Base-by-base conservation (phyloP, 2,329 filamentous ascomycete genomes). In the Plenodomus lindquistii region DNA sequence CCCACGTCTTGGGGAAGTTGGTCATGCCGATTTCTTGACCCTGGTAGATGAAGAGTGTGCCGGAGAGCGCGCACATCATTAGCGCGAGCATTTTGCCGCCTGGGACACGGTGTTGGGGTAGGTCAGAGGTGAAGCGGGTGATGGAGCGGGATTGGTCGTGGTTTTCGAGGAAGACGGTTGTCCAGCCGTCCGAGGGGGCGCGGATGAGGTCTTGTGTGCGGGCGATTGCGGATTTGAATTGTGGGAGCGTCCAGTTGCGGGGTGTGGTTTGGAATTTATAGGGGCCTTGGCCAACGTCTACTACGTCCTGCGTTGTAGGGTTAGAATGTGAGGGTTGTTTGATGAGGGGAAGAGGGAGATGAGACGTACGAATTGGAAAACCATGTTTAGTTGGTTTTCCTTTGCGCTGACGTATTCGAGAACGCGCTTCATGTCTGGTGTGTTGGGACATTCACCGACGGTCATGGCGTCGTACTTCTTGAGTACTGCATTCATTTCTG, bases 401-500 rank as follows among this genome's bases (percentile, higher is more conserved):
- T 77, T 70, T 0, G 81, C 78, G 2, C 79, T 79, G 13, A 88
- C 82, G 54, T 86, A 88, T 16, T 76, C 64, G 7, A 87, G 69
- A 1, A 88, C 83, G 31, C 81, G 75, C 3, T 71, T 67, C 21
- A 80, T 76, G 46, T 86, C 79, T 0, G 81, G 84, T 0, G 85
- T 86, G 57, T 81, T 72, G 0, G 85, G 84, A 20, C 88, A 80
- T 69, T 90, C 87, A 40, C 87, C 87, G 0, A 89, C 85, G 0
- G 85, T 88, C 69, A 89, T 82, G n/a, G 83, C 81, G 46, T 83
- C 80, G 66, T 88, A 88, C 38, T 78, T 71, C 47, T 73, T 73
- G 1, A 88, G 73, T 2, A 89, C 76, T 29, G 78, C 63, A 1
- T 75, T 75, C 82, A 90, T 87, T 66, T 88, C 87, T 3, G 73